Conservation (phyloP, 805 yeast species). For the Tetrapisispora phaffii region DNA sequence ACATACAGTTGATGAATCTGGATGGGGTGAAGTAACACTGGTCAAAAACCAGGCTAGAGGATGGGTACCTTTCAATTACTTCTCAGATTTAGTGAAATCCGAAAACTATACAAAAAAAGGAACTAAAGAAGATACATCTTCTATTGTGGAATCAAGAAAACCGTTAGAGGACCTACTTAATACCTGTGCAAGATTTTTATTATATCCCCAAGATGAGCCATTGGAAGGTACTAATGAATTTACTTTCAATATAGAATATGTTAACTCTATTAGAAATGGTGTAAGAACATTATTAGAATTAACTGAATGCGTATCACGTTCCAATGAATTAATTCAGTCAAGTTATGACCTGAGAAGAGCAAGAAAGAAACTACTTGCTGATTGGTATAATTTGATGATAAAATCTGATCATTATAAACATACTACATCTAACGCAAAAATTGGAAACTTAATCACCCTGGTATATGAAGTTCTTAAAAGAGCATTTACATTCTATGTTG, state of each 20-base stretch:
- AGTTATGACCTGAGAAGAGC: constrained; percentile 51
- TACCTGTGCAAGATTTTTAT: constrained; percentile 55
- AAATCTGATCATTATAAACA: constrained; percentile 68
- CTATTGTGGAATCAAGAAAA: constrained; percentile 29
- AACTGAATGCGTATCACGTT: constrained; percentile 67
- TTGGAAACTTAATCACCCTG: constrained; percentile 53
- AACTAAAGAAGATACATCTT: not conserved
- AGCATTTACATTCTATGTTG: constrained; percentile 51
- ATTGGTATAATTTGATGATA: constrained; percentile 70
- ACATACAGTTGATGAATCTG: constrained; percentile 68
- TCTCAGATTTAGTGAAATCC: constrained; percentile 34
- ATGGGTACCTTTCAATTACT: constrained; percentile 82
- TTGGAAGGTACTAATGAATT: constrained; percentile 27
- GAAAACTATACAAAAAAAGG: not conserved
- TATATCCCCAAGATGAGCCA: constrained; percentile 49
- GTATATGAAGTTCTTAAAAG: constrained; percentile 59
- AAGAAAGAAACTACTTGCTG: constrained; percentile 62
- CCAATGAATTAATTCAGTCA: constrained; percentile 57
- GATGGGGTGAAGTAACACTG: constrained; percentile 81
- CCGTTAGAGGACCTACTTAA: constrained; percentile 49
- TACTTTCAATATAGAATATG: constrained; percentile 46
- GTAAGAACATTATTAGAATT: constrained; percentile 52
- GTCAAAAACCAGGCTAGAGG: constrained; percentile 56
- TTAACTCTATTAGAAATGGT: constrained; percentile 66
- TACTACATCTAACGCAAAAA: constrained; percentile 46